Base-by-base conservation (phyloP, 768 basidiomycete species). In the Xerocomellus intermedius region DNA sequence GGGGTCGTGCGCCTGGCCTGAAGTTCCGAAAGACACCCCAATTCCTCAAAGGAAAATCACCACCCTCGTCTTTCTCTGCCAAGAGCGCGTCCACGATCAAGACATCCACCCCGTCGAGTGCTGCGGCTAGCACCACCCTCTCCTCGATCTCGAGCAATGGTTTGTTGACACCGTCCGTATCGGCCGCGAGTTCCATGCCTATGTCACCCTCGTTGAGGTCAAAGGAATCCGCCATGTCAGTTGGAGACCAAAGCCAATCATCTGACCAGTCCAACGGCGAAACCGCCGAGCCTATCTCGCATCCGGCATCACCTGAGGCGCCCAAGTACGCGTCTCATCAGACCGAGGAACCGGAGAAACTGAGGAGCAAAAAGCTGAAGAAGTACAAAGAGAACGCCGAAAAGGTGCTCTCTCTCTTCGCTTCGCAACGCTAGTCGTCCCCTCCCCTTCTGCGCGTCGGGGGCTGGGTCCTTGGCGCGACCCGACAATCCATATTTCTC, bases 321-420 rank as follows among this genome's bases (percentile, higher is more conserved):
- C 56, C 65, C 50, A 73, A 70, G 50, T 54, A 62, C 22, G 26
- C 52, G 5, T 61, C 73, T 17, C 65, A 73, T 26, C 65, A 66
- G 9, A 55, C 54, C 5, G 78, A 79, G 48, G 75, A 81, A 54
- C 75, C 78, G n/a, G 80, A 85, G 64, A 85, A 82, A 67, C 75
- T 75, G 57, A 86, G 81, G 81, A 84, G 70, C 65, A 89, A 82
- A 77, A 91, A 87, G 72, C 69, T 90, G 71, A 89, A 86, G 79
- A 91, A 86, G 74, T 89, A 90, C 76, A 92, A 91, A 74, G 86
- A 91, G 66, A 87, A 86, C 57, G 89, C 91, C 3, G 90, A 91
- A 76, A 92, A 92, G 60, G 81, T 93, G 52, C 78, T 93, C 54
- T 89, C 89, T 32, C 75, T 93, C 59, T 92, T 93, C 70, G 86